A percentile compares a stretch with the other conserved stretches of the same genome.
phyloP scores from a whole-genome alignment of 331 rosid genomes.

The Dryas integrifolia region DNA sequence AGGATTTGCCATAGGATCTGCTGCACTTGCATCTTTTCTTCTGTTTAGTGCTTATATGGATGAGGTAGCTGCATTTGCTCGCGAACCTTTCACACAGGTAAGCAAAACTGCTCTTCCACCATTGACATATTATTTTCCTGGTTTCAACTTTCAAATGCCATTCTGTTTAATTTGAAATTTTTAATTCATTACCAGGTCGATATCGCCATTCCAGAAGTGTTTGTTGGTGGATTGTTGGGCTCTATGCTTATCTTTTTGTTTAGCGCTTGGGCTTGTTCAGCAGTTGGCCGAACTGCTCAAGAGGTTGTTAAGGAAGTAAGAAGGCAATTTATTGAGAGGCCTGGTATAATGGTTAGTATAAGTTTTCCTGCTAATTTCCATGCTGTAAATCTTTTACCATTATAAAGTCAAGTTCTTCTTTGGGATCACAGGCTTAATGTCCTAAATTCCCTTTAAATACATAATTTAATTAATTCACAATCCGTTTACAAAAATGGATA shows the following conservation, averaged over 20 bases:
- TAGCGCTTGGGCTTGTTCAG: slow-evolving; percentile 98
- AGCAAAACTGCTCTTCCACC: slow-evolving; percentile 4
- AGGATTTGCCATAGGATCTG: slow-evolving; percentile 99
- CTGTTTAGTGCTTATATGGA: slow-evolving; percentile 99
- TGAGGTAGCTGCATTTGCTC: slow-evolving; percentile 80
- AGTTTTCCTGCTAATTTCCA: slow-evolving; percentile 25
- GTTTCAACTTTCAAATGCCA: slow-evolving; percentile 7
- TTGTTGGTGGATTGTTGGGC: slow-evolving; percentile 89
- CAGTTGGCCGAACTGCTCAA: slow-evolving; percentile 98
- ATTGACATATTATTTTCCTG: neutral
- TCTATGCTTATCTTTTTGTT: slow-evolving; percentile 96
- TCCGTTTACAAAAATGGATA: neutral
- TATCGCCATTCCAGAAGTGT: slow-evolving; percentile 97
- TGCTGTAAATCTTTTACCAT: neutral
- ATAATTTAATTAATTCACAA: neutral
- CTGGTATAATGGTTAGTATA: slow-evolving; percentile 94
- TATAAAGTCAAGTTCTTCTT: neutral
- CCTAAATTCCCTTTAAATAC: neutral
- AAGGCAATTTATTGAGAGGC: slow-evolving; percentile 97
- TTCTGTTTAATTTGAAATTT: slow-evolving; percentile 22
- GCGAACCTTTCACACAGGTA: slow-evolving; percentile 84
- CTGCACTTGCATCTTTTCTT: slow-evolving; percentile 98
- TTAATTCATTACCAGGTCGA: slow-evolving; percentile 65
- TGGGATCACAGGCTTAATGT: neutral
- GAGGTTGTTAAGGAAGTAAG: slow-evolving; percentile 99